Conservation (phyloP, 2,329 filamentous ascomycete species). For the Fusarium haematococcum region DNA sequence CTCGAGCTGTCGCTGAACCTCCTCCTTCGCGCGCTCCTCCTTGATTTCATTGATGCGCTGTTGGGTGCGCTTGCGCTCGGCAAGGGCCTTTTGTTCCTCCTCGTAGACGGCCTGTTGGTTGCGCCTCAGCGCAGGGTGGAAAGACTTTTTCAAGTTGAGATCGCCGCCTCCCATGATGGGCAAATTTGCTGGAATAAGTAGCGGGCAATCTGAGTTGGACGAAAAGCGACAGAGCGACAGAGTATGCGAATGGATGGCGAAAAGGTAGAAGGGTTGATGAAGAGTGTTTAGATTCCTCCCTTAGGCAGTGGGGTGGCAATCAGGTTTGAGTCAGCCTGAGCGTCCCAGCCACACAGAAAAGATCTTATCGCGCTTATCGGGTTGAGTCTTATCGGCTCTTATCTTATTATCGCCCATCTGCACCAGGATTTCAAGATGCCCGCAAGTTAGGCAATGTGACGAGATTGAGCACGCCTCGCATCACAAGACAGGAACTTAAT, state of each 20-base stretch:
- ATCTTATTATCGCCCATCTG: neutral
- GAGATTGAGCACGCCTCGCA: neutral
- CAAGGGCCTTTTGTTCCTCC: slow-evolving; percentile 90
- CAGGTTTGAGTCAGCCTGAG: slow-evolving; percentile 13
- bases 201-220: slow-evolving; percentile 15
- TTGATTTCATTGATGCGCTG: slow-evolving; percentile 93
- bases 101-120: slow-evolving; percentile 94
- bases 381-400: neutral
- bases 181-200: neutral
- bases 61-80: slow-evolving; percentile 94
- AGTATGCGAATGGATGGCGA: slow-evolving; percentile 16
- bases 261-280: neutral
- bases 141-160: slow-evolving; percentile 95
- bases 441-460: neutral
- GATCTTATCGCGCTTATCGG: slow-evolving; percentile 25
- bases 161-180: slow-evolving; percentile 89
- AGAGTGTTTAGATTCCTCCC: slow-evolving; percentile 4
- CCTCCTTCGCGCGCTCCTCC: slow-evolving; percentile 92
- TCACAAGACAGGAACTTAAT: neutral
- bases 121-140: slow-evolving; percentile 89
- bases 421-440: neutral
- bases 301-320: slow-evolving; percentile 35
- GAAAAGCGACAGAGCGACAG: neutral
- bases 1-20: slow-evolving; percentile 90
- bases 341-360: slow-evolving; percentile 28